These are phyloP conservation scores for Didymella pomorum DNA, from an alignment of 2,329 filamentous ascomycete species.

Conservation along the genomic window DNA sequence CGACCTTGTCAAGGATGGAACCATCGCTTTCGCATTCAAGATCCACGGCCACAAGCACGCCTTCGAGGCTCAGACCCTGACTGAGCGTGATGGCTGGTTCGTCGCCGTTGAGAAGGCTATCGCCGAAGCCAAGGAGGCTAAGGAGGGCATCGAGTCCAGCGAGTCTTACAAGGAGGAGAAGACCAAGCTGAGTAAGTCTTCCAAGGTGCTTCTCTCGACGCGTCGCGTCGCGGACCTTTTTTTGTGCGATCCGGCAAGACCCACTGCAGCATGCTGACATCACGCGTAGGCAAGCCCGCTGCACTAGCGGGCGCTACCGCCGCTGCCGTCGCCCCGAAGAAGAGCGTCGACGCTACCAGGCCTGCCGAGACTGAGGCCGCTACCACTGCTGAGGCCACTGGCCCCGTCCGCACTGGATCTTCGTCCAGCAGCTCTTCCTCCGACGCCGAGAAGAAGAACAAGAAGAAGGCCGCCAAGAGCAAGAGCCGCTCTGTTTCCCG, in stretches of 20 bases:
- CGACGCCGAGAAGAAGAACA: conserved; percentile 58
- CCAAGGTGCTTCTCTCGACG: conserved; percentile 21
- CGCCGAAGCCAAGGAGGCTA: conserved; percentile 73
- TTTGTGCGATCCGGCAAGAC: conserved; percentile 42
- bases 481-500: conserved; percentile 69
- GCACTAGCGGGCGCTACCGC: conserved; percentile 52
- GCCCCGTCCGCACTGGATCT: conserved; percentile 49
- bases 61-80: conserved; percentile 77
- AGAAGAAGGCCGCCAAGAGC: conserved; percentile 56
- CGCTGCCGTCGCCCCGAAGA: conserved; percentile 53
- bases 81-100: conserved; percentile 82
- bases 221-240: conserved; percentile 29
- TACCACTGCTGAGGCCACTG: conserved; percentile 29
- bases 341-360: conserved; percentile 58
- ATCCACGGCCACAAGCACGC: conserved; percentile 88
- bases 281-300: conserved; percentile 50
- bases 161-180: conserved; percentile 89
- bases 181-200: conserved; percentile 70
- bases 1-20: conserved; percentile 78
- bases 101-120: conserved; percentile 75
- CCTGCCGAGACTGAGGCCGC: conserved; percentile 43
- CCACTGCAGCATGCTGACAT: conserved; percentile 48
- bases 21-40: conserved; percentile 85
- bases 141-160: conserved; percentile 74
- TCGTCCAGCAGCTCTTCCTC: conserved; percentile 53